Percentiles rank a stretch among this genome's conserved stretches.
Evolutionary conservation across 78 protist species (phyloP).

Genomic region (Polysphondylium violaceum): DNA sequence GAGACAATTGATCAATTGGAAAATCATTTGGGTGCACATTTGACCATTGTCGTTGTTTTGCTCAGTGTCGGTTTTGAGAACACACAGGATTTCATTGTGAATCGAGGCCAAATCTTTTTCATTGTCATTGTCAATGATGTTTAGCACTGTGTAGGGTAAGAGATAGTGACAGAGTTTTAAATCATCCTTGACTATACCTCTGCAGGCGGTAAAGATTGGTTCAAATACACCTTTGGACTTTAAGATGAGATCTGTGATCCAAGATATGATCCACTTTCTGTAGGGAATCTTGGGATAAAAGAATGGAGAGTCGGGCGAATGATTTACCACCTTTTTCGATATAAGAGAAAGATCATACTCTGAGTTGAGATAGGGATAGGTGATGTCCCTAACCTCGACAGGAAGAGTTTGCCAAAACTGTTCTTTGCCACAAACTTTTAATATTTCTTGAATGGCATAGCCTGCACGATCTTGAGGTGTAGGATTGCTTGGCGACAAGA

Average conservation of each 20-base stretch:
- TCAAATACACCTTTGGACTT: constrained; percentile 29
- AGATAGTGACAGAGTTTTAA: constrained; percentile 64
- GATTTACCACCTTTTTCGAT: background rate
- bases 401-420: constrained; percentile 6
- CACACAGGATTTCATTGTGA: constrained; percentile 50
- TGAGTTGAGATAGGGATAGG: constrained; percentile 47
- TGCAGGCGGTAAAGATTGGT: constrained; percentile 60
- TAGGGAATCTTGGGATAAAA: constrained; percentile 18
- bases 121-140: constrained; percentile 41
- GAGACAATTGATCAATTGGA: constrained; percentile 43
- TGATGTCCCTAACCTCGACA: constrained; percentile 29
- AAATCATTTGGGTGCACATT: constrained; percentile 77
- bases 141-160: constrained; percentile 53
- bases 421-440: constrained; percentile 21
- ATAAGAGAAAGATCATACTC: constrained; percentile 6
- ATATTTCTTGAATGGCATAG: constrained; percentile 84
- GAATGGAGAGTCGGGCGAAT: background rate
- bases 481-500: constrained; percentile 43
- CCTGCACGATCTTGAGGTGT: constrained; percentile 82
- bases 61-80: constrained; percentile 53
- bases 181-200: constrained; percentile 77
- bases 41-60: constrained; percentile 52
- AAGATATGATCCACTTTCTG: constrained; percentile 46
- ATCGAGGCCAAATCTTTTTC: constrained; percentile 27
- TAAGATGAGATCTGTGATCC: constrained; percentile 32